phyloP scores from a whole-genome alignment of 805 yeast genomes.

The Wickerhamomyces canadensis region DNA sequence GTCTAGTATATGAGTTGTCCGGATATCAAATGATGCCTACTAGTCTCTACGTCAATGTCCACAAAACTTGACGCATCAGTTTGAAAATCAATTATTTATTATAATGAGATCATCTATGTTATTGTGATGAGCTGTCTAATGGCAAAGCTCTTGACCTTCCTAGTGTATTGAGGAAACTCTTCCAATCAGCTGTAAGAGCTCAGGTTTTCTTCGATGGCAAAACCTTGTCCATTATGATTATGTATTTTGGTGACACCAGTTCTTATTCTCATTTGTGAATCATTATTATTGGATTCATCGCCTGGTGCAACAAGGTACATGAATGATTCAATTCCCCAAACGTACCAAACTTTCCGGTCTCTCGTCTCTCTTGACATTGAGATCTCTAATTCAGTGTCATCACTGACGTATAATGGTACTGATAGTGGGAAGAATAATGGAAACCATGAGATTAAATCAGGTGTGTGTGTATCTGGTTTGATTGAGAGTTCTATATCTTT shows the following conservation, averaged over 20 bases:
- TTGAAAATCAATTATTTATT: no score
- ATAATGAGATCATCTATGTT: no score
- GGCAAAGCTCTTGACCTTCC: no score
- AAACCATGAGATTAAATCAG: conserved; percentile 57
- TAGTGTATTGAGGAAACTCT: no score
- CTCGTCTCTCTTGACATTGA: conserved; percentile 42
- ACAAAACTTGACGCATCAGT: no score
- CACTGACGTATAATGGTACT: conserved; percentile 45
- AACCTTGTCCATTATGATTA: conserved; percentile 30
- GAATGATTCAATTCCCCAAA: conserved; percentile 56
- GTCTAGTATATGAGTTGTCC: no score
- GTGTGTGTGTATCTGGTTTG: conserved; percentile 37
- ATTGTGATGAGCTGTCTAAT: no score
- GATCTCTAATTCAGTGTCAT: conserved; percentile 49
- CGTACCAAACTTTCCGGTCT: conserved; percentile 53
- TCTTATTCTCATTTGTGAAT: conserved; percentile 29
- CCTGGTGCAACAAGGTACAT: conserved; percentile 34
- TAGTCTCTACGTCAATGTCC: no score
- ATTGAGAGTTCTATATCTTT: conserved; percentile 46
- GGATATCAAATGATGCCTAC: no score
- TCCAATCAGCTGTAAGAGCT: no score
- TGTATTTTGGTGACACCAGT: conserved; percentile 36
- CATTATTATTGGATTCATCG: conserved; percentile 10
- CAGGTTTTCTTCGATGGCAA: conserved; percentile 8
- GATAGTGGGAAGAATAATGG: conserved; percentile 61